Conservation (phyloP, 495 filamentous ascomycete genomes). For the Thermochaetoides thermophila region DNA sequence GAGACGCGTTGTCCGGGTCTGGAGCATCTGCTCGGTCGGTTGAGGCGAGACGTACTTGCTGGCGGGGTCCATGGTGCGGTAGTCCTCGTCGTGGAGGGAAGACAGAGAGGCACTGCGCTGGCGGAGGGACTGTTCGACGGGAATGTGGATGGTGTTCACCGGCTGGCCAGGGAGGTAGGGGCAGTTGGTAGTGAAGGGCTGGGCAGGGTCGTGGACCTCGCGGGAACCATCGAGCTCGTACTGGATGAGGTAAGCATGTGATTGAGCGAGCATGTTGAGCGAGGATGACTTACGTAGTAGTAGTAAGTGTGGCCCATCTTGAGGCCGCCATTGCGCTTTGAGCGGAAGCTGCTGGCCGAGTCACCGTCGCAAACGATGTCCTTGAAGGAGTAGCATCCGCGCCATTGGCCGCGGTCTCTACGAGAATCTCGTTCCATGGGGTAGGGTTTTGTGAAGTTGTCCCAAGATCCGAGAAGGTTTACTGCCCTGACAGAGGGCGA, state of each 20-base stretch:
- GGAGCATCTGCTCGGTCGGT: constrained; percentile 36
- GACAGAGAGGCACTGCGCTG: constrained; percentile 37
- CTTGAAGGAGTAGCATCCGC: constrained; percentile 69
- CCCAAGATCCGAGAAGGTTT: constrained; percentile 80
- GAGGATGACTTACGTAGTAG: constrained; percentile 59
- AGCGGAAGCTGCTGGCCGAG: constrained; percentile 28
- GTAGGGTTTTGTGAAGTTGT: constrained; percentile 70
- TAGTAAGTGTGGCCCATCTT: constrained; percentile 91
- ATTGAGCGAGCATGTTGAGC: neutral
- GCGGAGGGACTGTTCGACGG: constrained; percentile 45
- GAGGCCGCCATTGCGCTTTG: constrained; percentile 62
- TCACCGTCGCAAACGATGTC: constrained; percentile 75
- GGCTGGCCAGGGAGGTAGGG: constrained; percentile 76
- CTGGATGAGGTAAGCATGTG: constrained; percentile 26
- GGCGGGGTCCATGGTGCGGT: constrained; percentile 61
- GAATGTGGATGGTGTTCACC: constrained; percentile 70
- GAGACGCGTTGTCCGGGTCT: too few species aligned
- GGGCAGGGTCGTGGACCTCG: constrained; percentile 54
- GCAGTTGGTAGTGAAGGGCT: constrained; percentile 62
- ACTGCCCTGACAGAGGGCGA: constrained; percentile 53
- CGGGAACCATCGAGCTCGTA: constrained; percentile 64
- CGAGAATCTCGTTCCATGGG: constrained; percentile 62
- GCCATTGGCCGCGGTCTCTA: constrained; percentile 59
- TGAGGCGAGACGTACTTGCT: constrained; percentile 61
- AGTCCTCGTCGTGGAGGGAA: constrained; percentile 32